Conservation (phyloP, 225 moss, liverwort and hornwort species). For the Antitrichia curtipendula region DNA sequence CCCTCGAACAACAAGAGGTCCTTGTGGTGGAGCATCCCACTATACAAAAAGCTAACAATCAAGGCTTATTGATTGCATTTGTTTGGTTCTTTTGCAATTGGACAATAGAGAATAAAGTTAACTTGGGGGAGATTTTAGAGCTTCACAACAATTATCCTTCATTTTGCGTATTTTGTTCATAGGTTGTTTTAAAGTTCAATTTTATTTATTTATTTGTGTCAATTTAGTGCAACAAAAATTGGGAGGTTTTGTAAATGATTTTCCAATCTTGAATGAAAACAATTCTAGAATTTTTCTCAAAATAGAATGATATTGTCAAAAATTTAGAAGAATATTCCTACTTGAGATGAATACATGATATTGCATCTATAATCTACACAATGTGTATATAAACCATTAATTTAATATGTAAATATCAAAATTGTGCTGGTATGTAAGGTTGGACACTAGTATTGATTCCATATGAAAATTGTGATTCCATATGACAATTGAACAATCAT, state of each 20-base stretch:
- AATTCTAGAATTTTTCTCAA: background rate
- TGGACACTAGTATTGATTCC: background rate
- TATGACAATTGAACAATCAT: too few relatives aligned
- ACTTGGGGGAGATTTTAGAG: background rate
- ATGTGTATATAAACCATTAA: background rate
- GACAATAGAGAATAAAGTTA: background rate
- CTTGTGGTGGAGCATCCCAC: too few relatives aligned
- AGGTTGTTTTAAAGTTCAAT: background rate
- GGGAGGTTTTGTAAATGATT: fast-evolving
- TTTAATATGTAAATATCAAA: background rate
- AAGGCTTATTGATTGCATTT: background rate
- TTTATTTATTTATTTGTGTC: background rate
- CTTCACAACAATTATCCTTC: background rate
- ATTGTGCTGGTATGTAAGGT: background rate
- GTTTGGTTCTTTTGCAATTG: background rate
- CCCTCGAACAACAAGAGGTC: too few relatives aligned
- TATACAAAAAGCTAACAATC: background rate
- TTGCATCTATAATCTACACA: background rate
- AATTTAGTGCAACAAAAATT: too few relatives aligned
- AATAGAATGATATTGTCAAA: background rate
- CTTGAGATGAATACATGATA: background rate
- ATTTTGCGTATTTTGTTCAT: fast-evolving
- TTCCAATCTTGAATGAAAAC: background rate
- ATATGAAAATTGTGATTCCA: too few relatives aligned
- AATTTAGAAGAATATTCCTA: background rate